A percentile compares a stretch with the other conserved stretches of the same genome.
Evolutionary conservation across 2,329 filamentous ascomycete species (phyloP).

Genomic region (Sporothrix luriei): DNA sequence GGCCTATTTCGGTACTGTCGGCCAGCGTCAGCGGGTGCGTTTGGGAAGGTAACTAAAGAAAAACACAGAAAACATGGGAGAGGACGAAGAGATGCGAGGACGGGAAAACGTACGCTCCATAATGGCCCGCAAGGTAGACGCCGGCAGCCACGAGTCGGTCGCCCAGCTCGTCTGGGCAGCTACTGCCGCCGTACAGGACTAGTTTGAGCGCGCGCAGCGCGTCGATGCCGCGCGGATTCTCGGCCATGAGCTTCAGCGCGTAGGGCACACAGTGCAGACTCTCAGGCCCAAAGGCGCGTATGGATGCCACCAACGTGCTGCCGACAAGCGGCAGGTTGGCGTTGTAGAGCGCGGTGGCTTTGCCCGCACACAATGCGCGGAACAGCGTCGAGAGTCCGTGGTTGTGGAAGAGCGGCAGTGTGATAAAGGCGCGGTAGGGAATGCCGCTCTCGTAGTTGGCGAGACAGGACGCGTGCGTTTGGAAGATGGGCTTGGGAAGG

Average conservation of each 20-base stretch:
- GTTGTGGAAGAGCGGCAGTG: constrained; percentile 62
- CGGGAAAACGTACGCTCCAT: constrained; percentile 51
- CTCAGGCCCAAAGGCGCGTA: constrained; percentile 49
- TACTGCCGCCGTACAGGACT: constrained; percentile 60
- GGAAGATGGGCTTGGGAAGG: constrained; percentile 64
- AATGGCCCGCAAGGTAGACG: constrained; percentile 59
- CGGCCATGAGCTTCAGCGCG: constrained; percentile 63
- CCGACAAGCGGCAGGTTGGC: constrained; percentile 55
- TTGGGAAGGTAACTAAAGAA: not conserved
- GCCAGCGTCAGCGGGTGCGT: not conserved
- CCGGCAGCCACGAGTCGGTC: constrained; percentile 55
- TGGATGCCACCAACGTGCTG: constrained; percentile 47
- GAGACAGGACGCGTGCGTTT: constrained; percentile 56
- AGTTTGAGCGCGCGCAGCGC: constrained; percentile 52
- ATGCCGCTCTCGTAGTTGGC: constrained; percentile 49
- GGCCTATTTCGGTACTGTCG: constrained; percentile 58
- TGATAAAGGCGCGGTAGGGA: constrained; percentile 54
- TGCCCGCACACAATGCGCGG: constrained; percentile 54
- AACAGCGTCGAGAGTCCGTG: constrained; percentile 60
- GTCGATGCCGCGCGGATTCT: constrained; percentile 57
- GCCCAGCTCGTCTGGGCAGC: constrained; percentile 62
- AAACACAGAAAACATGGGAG: not conserved
- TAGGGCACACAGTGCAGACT: constrained; percentile 66
- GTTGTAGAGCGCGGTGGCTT: constrained; percentile 57
- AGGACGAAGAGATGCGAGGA: constrained; percentile 38